A percentile compares a stretch with the other conserved stretches of the same genome.
These are phyloP conservation scores for Parastagonospora avenae DNA, from an alignment of 2,329 filamentous ascomycete genomes.

Conservation along the genomic window DNA sequence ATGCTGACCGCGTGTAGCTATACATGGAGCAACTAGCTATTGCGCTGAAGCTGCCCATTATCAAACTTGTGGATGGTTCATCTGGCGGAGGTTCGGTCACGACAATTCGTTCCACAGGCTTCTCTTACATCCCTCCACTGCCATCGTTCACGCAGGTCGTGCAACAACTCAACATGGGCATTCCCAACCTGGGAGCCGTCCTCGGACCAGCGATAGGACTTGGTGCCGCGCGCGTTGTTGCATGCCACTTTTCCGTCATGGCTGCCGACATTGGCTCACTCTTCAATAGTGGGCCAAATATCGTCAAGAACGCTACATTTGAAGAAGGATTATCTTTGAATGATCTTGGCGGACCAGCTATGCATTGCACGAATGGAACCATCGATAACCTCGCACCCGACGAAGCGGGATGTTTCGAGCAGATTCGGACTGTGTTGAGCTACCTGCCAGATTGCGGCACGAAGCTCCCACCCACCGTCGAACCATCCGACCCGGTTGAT, in stretches of 20 bases:
- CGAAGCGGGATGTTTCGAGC: constrained; percentile 66
- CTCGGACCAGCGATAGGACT: constrained; percentile 68
- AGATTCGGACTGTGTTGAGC: constrained; percentile 61
- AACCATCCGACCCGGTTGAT: constrained; percentile 56
- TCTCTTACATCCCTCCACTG: constrained; percentile 65
- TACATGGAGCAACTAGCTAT: constrained; percentile 68
- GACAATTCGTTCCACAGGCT: constrained; percentile 61
- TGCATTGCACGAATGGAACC: constrained; percentile 69
- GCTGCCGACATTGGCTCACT: constrained; percentile 65
- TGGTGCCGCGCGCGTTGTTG: constrained; percentile 65
- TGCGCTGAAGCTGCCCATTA: constrained; percentile 61
- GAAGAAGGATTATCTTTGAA: constrained; percentile 65
- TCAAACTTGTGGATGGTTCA: constrained; percentile 69
- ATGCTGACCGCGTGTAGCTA: constrained; percentile 40
- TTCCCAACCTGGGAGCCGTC: constrained; percentile 68
- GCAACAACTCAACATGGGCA: constrained; percentile 65
- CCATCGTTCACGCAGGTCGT: constrained; percentile 59
- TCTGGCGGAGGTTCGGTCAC: constrained; percentile 68
- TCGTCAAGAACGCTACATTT: constrained; percentile 67
- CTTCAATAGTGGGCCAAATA: constrained; percentile 68
- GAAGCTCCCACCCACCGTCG: constrained; percentile 58
- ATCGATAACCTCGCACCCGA: constrained; percentile 68
- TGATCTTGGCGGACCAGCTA: constrained; percentile 64
- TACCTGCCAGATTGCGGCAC: constrained; percentile 65
- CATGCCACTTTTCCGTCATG: constrained; percentile 70